Evolutionary conservation across 352 stramenopile species (phyloP).

Genomic region (Elongisporangium prolatum): DNA sequence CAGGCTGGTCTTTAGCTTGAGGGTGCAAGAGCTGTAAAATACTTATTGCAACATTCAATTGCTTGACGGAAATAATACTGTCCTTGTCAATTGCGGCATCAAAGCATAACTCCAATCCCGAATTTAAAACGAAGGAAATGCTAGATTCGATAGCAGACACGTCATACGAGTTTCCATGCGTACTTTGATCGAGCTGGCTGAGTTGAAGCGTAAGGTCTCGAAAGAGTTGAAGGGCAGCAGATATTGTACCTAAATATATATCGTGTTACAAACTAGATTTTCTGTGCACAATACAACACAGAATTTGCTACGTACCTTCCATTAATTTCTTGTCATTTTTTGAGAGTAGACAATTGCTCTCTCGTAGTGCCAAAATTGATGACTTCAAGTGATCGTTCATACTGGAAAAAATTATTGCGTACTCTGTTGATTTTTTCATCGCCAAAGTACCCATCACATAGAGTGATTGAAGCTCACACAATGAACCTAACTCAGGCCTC

Average conservation of each 20-base stretch:
- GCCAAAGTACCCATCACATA: constrained; percentile 37
- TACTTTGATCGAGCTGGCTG: neutral
- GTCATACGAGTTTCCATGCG: constrained; percentile 6
- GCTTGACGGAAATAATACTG: constrained; percentile 14
- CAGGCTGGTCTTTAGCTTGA: constrained; percentile 20
- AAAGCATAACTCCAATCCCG: constrained; percentile 42
- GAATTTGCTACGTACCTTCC: neutral
- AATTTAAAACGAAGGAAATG: constrained; percentile 34
- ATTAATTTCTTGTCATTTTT: neutral
- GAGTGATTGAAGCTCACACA: constrained; percentile 38
- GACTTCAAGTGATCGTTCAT: constrained; percentile 37
- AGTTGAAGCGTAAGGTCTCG: constrained; percentile 22
- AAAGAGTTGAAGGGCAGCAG: neutral
- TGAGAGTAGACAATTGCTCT: neutral
- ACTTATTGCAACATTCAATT: constrained; percentile 44
- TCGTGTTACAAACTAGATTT: neutral
- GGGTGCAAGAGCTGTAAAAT: constrained; percentile 48
- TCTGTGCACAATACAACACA: neutral
- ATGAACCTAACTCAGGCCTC: constrained; percentile 15
- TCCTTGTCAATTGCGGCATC: constrained; percentile 24
- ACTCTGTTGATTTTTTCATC: constrained; percentile 46
- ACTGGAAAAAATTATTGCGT: constrained; percentile 36
- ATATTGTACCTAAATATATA: neutral
- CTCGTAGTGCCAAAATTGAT: constrained; percentile 16
- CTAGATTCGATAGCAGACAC: constrained; percentile 25